A percentile compares a stretch with the other conserved stretches of the same genome.
Conservation (phyloP, 2,329 filamentous ascomycete species). For the Lachnellula suecica region DNA sequence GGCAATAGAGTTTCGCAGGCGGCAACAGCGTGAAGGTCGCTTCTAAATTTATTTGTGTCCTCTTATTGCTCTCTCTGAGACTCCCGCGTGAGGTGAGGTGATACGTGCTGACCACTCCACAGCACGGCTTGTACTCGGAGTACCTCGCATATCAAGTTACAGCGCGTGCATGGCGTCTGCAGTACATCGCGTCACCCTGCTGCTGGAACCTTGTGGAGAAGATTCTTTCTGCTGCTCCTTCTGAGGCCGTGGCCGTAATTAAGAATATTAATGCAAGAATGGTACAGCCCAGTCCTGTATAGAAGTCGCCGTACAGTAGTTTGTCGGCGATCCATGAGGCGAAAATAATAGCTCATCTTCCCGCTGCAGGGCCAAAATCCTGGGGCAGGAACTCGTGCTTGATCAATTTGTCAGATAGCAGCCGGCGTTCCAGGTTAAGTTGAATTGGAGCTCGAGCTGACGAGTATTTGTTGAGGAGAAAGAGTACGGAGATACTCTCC, state of each 20-base stretch:
- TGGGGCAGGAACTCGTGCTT: neutral
- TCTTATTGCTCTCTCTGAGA: neutral
- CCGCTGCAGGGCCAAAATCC: neutral
- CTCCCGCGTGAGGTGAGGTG: neutral
- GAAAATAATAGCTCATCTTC: neutral
- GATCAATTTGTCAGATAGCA: conserved; percentile 5
- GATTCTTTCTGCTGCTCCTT: neutral
- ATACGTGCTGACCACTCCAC: neutral
- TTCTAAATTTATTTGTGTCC: conserved; percentile 5
- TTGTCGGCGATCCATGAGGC: conserved; percentile 1
- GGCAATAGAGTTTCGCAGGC: conserved; percentile 18
- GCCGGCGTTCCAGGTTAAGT: neutral
- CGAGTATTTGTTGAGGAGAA: too few species aligned
- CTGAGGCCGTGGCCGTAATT: neutral
- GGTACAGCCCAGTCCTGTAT: neutral
- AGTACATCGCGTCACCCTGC: conserved; percentile 8
- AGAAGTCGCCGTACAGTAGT: neutral
- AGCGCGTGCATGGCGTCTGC: neutral
- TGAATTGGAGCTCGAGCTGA: neutral
- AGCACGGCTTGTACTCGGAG: conserved; percentile 6
- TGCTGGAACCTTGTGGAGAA: neutral
- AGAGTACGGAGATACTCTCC: too few species aligned
- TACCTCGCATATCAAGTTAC: conserved; percentile 13
- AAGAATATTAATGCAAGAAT: neutral
- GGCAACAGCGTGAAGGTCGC: conserved; percentile 29